These are phyloP conservation scores for Leccinum pachyderme DNA, from an alignment of 1,284 basidiomycete genomes.

Conservation along the genomic window DNA sequence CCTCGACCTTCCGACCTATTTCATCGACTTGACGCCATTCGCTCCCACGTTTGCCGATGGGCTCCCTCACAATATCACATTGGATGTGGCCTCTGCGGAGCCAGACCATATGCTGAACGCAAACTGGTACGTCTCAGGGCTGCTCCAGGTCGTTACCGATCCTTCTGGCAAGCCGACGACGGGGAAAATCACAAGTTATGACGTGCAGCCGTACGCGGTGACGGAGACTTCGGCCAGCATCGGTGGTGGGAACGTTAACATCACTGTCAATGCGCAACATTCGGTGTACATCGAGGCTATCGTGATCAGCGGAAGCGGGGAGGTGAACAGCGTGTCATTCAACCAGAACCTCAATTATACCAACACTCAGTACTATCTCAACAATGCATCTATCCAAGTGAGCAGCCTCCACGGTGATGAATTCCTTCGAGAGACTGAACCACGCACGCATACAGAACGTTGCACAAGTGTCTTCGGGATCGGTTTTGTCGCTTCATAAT, in stretches of 20 bases:
- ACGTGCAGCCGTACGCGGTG: slow-evolving; percentile 54
- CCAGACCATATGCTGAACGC: slow-evolving; percentile 59
- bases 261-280: slow-evolving; percentile 47
- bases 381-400: slow-evolving; percentile 43
- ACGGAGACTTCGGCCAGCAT: slow-evolving; percentile 48
- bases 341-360: slow-evolving; percentile 44
- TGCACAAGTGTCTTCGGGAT: slow-evolving; percentile 58
- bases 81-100: slow-evolving; percentile 75
- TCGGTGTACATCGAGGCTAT: slow-evolving; percentile 47
- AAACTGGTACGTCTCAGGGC: slow-evolving; percentile 78
- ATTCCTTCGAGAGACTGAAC: background rate
- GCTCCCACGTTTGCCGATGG: slow-evolving; percentile 70
- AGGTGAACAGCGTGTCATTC: slow-evolving; percentile 45
- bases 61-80: slow-evolving; percentile 60
- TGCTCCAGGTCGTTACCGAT: slow-evolving; percentile 68
- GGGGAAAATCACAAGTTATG: slow-evolving; percentile 60
- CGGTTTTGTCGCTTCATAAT: slow-evolving; percentile 59
- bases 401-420: slow-evolving; percentile 4
- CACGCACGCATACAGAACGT: slow-evolving; percentile 44
- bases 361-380: slow-evolving; percentile 50
- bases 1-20: slow-evolving; percentile 76
- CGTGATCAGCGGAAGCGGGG: slow-evolving; percentile 49
- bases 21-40: slow-evolving; percentile 78
- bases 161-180: slow-evolving; percentile 61
- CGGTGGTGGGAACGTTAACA: slow-evolving; percentile 41